Percentiles rank a stretch among this genome's conserved stretches.
Evolutionary conservation across 805 yeast species (phyloP).

Genomic region (Candida coleopterorum): DNA sequence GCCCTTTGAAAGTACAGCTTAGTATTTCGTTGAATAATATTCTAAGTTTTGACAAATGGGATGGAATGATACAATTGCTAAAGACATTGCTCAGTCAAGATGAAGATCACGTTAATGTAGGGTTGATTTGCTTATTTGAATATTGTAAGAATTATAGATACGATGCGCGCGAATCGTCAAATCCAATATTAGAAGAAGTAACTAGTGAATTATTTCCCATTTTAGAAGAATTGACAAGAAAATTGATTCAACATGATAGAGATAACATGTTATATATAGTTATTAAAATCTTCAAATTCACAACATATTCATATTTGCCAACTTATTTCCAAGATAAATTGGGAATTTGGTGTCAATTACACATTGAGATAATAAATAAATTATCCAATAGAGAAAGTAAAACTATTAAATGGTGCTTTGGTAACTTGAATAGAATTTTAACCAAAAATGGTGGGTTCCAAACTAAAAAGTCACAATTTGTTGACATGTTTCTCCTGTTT

Average conservation of each 20-base stretch:
- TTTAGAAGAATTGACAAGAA: slow-evolving; percentile 27
- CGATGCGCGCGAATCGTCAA: slow-evolving; percentile 44
- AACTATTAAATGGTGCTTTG: slow-evolving; percentile 43
- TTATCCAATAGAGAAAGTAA: slow-evolving; percentile 35
- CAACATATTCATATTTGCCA: slow-evolving; percentile 35
- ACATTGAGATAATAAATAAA: slow-evolving; percentile 33
- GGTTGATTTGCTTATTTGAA: slow-evolving; percentile 36
- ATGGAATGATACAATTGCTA: slow-evolving; percentile 28
- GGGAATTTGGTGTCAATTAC: slow-evolving; percentile 39
- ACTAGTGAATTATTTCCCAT: slow-evolving; percentile 32
- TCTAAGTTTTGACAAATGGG: slow-evolving; percentile 45
- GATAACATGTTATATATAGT: slow-evolving; percentile 38
- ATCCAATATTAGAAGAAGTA: slow-evolving; percentile 38
- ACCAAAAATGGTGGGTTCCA: slow-evolving; percentile 39
- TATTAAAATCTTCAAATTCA: slow-evolving; percentile 37
- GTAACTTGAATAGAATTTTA: slow-evolving; percentile 36
- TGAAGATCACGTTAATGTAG: slow-evolving; percentile 36
- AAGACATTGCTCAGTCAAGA: slow-evolving; percentile 32
- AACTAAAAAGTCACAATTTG: slow-evolving; percentile 31
- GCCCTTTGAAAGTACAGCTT: slow-evolving; percentile 48
- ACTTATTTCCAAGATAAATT: slow-evolving; percentile 32
- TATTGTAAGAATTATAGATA: slow-evolving; percentile 39
- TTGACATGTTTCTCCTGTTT: slow-evolving; percentile 27
- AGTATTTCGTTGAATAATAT: slow-evolving; percentile 54
- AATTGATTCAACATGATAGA: slow-evolving; percentile 18